Base-by-base conservation (phyloP, 768 basidiomycete species). In the Tricholoma hemisulphureum region DNA sequence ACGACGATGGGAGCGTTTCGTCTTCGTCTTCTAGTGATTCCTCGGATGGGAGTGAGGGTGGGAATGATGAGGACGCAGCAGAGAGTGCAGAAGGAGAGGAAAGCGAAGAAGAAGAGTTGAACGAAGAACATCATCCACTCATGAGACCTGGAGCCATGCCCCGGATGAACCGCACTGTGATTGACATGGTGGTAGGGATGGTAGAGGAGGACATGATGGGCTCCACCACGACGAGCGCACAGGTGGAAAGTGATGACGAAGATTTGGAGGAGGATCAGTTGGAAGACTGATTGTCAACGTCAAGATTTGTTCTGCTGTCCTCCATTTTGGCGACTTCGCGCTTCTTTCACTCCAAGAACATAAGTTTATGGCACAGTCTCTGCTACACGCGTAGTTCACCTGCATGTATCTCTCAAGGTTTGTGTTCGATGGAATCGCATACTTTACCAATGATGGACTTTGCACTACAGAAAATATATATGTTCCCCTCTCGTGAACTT, bases 81-180 rank as follows among this genome's bases (percentile, higher is more conserved):
- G 75, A 61, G 18, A 74, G 67, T 41, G 75, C 67, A 16, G 69
- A 58, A 11, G 68, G 21, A 53, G 57, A 63, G 66, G 65, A 61
- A 14, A 66, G 66, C 49, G 78, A 69, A 3, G 76, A 73, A 26
- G 78, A 73, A 23, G 80, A 80, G 46, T 72, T 90, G 18, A 76
- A 82, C 41, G 80, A 79, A 4, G 76, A 76, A 20, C 75, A 77
- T 43, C 89, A 90, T 67, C 88, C 87, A 1, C 70, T 89, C 2
- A 70, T 90, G 56, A 76, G 80, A 11, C 82, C 84, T 0, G 88
- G 87, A 23, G 86, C 86, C 10, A 79, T 90, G 78, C 87, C 86
- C 4, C 75, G 76, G 46, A 85, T 89, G 82, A 84, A 83, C n/a
- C 81, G 79, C 51, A 83, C 84, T 2, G 83, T 83, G 2, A 74